phyloP scores from a whole-genome alignment of 495 filamentous ascomycete species.

The Podospora tetraspora region DNA sequence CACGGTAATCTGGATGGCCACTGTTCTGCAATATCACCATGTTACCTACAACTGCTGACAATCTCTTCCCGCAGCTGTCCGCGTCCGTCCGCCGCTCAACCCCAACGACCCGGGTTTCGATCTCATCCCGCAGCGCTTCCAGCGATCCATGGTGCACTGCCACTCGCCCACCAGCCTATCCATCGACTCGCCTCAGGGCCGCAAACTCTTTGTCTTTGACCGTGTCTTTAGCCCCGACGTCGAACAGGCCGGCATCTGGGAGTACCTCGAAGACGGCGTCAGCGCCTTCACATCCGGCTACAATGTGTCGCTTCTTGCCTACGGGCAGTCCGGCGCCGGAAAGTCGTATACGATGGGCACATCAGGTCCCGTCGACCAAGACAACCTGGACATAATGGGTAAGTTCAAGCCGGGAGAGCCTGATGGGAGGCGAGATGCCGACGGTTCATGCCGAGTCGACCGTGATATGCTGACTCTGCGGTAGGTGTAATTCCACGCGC shows the following conservation, averaged over 20 bases:
- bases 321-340: conserved; percentile 98
- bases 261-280: conserved; percentile 88
- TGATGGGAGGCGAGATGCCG: background rate
- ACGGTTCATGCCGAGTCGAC: background rate
- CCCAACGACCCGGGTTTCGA: conserved; percentile 87
- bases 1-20: background rate
- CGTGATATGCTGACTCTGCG: conserved; percentile 15
- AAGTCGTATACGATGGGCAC: conserved; percentile 99
- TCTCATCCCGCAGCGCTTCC: conserved; percentile 91
- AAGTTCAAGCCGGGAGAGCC: conserved; percentile 27
- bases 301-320: conserved; percentile 97
- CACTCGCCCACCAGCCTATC: conserved; percentile 76
- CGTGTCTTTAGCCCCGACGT: conserved; percentile 83
- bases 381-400: conserved; percentile 75
- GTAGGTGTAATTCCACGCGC: conserved; percentile 91
- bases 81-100: conserved; percentile 83
- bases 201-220: conserved; percentile 94
- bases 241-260: conserved; percentile 87
- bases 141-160: conserved; percentile 86
- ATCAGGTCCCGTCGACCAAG: conserved; percentile 77
- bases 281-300: conserved; percentile 91
- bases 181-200: conserved; percentile 85
- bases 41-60: conserved; percentile 7
- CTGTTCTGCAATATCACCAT: no score
- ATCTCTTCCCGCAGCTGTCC: conserved; percentile 60